These are phyloP conservation scores for Sanghuangporus weigelae DNA, from an alignment of 1,284 basidiomycete species.

Conservation along the genomic window DNA sequence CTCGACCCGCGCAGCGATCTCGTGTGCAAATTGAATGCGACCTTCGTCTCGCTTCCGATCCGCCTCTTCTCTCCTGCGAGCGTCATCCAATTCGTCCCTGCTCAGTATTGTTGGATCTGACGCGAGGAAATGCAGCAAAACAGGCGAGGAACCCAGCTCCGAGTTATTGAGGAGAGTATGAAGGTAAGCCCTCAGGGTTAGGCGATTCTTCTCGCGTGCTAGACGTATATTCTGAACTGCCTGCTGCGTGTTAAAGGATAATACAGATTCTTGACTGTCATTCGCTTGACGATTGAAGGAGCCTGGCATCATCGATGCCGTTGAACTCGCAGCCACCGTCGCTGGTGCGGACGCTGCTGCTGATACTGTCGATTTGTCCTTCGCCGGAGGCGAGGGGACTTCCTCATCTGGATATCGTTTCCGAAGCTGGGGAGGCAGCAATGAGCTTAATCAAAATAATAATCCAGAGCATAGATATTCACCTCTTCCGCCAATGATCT, in stretches of 20 bases:
- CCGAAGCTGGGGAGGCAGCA: constrained; percentile 51
- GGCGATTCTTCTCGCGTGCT: constrained; percentile 89
- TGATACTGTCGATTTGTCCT: constrained; percentile 74
- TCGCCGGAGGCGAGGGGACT: constrained; percentile 77
- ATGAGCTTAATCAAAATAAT: neutral
- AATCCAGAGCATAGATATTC: constrained; percentile 22
- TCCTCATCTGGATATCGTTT: constrained; percentile 77
- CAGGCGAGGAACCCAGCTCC: constrained; percentile 75
- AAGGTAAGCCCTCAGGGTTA: constrained; percentile 92
- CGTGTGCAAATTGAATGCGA: constrained; percentile 77
- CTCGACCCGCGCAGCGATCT: constrained; percentile 85
- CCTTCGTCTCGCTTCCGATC: constrained; percentile 90
- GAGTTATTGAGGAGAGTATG: constrained; percentile 74
- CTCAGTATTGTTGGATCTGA: constrained; percentile 72
- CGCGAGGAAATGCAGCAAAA: constrained; percentile 83
- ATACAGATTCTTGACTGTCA: constrained; percentile 16
- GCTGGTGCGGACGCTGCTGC: constrained; percentile 34
- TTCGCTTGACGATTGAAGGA: constrained; percentile 9
- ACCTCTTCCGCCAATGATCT: constrained; percentile 81
- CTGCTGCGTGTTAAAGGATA: constrained; percentile 17
- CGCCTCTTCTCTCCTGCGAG: constrained; percentile 76
- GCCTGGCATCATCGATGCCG: constrained; percentile 2
- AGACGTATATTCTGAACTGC: constrained; percentile 39
- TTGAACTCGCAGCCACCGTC: constrained; percentile 24
- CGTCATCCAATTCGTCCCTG: constrained; percentile 77